A percentile compares a stretch with the other conserved stretches of the same genome.
Evolutionary conservation across 805 yeast species (phyloP).

Genomic region (Cyberlindnera maritima): DNA sequence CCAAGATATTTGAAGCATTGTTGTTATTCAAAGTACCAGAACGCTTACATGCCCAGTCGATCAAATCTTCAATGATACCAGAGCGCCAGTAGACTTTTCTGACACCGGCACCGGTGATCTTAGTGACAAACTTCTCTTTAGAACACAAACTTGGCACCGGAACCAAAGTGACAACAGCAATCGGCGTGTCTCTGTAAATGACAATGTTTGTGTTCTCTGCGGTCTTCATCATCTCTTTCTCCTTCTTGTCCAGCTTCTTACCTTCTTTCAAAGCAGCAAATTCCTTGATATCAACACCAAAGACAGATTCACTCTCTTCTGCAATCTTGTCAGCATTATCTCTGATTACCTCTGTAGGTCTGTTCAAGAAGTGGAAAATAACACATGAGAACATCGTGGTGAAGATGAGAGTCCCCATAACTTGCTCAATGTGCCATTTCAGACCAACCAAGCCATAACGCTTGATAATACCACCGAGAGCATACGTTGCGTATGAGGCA

Average conservation of each 20-base stretch:
- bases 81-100: conserved; percentile 65
- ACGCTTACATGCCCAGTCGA: conserved; percentile 57
- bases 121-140: conserved; percentile 43
- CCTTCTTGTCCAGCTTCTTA: conserved; percentile 20
- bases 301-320: conserved; percentile 37
- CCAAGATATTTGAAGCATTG: conserved; percentile 33
- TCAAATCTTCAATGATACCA: conserved; percentile 60
- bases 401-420: conserved; percentile 35
- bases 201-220: conserved; percentile 54
- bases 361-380: conserved; percentile 38
- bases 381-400: conserved; percentile 36
- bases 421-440: conserved; percentile 19
- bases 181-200: conserved; percentile 66
- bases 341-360: conserved; percentile 48
- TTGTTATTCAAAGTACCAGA: conserved; percentile 39
- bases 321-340: conserved; percentile 36
- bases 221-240: conserved; percentile 30
- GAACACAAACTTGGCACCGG: conserved; percentile 41
- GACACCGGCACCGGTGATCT: conserved; percentile 57
- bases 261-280: conserved; percentile 37
- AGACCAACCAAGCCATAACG: conserved; percentile 19
- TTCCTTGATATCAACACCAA: conserved; percentile 50
- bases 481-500: conserved; percentile 11
- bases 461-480: conserved; percentile 15
- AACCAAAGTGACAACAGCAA: conserved; percentile 54